These are phyloP conservation scores for Fusarium pseudograminearum DNA, from an alignment of 2,329 filamentous ascomycete genomes.

Conservation along the genomic window DNA sequence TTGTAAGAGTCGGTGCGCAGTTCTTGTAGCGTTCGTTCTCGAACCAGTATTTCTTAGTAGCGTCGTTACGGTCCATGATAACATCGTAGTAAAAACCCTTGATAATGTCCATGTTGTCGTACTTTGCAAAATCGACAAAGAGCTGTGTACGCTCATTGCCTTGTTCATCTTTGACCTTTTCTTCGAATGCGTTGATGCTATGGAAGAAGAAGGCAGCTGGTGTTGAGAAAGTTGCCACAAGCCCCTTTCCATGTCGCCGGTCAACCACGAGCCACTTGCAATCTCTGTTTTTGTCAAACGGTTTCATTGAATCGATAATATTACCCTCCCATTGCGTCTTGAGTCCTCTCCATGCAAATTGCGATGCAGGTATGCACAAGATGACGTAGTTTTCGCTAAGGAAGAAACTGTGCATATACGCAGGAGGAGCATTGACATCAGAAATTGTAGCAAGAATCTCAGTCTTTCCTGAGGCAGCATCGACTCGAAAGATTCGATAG, in stretches of 20 bases:
- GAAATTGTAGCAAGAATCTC: conserved; percentile 77
- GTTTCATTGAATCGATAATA: conserved; percentile 74
- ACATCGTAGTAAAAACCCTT: conserved; percentile 77
- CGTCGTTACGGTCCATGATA: conserved; percentile 65
- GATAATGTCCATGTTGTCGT: conserved; percentile 73
- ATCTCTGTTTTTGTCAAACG: conserved; percentile 67
- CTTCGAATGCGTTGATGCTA: conserved; percentile 80
- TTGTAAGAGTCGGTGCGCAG: conserved; percentile 55
- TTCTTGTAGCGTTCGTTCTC: conserved; percentile 55
- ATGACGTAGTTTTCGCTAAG: conserved; percentile 77
- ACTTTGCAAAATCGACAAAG: conserved; percentile 74
- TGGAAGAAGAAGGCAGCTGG: conserved; percentile 84
- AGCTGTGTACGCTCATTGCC: conserved; percentile 59
- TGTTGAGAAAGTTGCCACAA: conserved; percentile 76
- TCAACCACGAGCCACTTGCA: conserved; percentile 83
- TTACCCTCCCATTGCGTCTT: conserved; percentile 74
- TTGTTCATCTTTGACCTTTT: conserved; percentile 56
- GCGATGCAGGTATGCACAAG: conserved; percentile 77
- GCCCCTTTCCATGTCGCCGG: conserved; percentile 68
- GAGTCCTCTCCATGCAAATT: conserved; percentile 68
- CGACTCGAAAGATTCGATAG: conserved; percentile 78
- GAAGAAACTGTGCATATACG: conserved; percentile 88
- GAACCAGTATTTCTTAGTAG: conserved; percentile 58
- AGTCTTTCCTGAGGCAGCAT: conserved; percentile 71
- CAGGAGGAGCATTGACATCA: conserved; percentile 61